phyloP scores from a whole-genome alignment of 108 stramenopile genomes.

The Fragilaria radians region DNA sequence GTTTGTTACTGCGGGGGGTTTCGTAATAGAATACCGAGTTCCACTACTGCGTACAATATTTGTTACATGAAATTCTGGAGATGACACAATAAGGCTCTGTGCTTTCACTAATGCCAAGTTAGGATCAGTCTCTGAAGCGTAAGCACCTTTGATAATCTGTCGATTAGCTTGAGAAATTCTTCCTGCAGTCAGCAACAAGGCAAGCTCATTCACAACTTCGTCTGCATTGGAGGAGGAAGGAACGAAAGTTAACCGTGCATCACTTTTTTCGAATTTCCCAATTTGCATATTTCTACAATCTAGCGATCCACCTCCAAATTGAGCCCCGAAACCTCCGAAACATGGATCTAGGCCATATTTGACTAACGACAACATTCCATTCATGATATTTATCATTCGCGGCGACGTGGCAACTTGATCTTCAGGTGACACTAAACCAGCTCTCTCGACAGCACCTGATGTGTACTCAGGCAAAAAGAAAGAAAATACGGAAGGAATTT shows the following conservation, averaged over 20 bases:
- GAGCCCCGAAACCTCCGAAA: constrained; percentile 7
- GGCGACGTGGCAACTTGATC: constrained; percentile 15
- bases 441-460: constrained; percentile 12
- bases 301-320: background rate
- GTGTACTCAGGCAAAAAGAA: constrained; percentile 38
- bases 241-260: too few species aligned
- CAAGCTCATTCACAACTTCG: constrained; percentile 9
- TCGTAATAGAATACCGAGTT: background rate
- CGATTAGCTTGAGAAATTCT: constrained; percentile 5
- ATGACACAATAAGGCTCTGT: constrained; percentile 20
- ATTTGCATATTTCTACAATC: too few species aligned
- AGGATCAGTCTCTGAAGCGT: background rate
- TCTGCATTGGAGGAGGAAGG: constrained; percentile 2
- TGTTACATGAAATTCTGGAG: constrained; percentile 48
- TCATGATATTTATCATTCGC: constrained; percentile 10
- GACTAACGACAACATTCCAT: constrained; percentile 16
- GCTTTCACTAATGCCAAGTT: background rate
- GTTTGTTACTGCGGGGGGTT: constrained; percentile 9
- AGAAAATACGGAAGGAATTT: constrained; percentile 36
- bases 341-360: constrained; percentile 14
- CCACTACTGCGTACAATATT: constrained; percentile 22
- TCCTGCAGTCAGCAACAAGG: constrained; percentile 9
- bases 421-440: constrained; percentile 19
- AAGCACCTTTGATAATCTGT: background rate
- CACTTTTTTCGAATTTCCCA: too few species aligned